Evolutionary conservation across 2,329 filamentous ascomycete genomes (phyloP), one percentile per base, ranked within the genome.

Genomic region (Dactylellina cionopaga): DNA sequence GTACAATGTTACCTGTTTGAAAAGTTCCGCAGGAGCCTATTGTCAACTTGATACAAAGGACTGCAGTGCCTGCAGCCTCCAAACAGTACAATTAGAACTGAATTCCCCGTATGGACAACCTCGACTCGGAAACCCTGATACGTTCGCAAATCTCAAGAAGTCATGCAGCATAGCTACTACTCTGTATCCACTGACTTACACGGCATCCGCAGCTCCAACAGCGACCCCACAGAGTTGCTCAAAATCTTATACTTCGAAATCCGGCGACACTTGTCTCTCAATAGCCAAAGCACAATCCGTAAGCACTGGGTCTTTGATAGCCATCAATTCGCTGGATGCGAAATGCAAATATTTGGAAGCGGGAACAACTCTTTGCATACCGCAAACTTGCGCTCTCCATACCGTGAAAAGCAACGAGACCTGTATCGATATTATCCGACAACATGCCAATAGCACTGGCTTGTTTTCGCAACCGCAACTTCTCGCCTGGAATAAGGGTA

Each of bases 241-340:
- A 11, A 37, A 33, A n/a, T 59, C 55, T 3, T 59, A 44, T 47
- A 37, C 19, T 7, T 46, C 55, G 1, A 37, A 44, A 35, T n/a
- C 55, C 4, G 55, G 55, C 0, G 55, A 47, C 27, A 59, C n/a
- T 22, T 59, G 55, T 39, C 1, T 35, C 7, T 59, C 55, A n/a
- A 59, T 59, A 4, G 37, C 55, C 5, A 59, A 59, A 37, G 55
- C 55, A 13, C 27, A 59, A 13, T 59, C 55, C 25, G 55, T 59
- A n/a, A 33, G 31, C 19, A 47, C 55, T 11, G 39, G 29, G 9
- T 15, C n/a, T 11, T 37, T 47, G 11, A 47, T 47, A 33, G 46
- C 29, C 11, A 24, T 46, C 3, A 59, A 59, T 25, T 44, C 39
- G 9, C 15, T 59, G 3, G 55, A 59, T 29, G 22, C 55, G 11